Evolutionary conservation across 2,329 filamentous ascomycete species (phyloP).

Genomic region (Polytolypa hystricis): DNA sequence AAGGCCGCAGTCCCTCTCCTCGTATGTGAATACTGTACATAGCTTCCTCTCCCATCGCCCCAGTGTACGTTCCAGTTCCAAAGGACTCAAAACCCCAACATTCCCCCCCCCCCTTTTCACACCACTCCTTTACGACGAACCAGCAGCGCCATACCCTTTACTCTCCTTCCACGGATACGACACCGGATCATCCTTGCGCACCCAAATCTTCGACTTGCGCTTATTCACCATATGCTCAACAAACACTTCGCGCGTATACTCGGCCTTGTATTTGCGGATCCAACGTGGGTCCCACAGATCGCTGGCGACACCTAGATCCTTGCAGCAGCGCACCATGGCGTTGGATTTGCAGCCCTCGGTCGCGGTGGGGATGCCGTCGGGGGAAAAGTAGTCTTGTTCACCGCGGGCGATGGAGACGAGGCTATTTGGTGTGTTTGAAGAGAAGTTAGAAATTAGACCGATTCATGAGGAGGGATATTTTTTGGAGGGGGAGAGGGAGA

Average conservation of each 20-base stretch:
- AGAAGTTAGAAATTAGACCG: background rate
- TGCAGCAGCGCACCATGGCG: conserved; percentile 95
- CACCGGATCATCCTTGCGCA: conserved; percentile 70
- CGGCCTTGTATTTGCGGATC: conserved; percentile 69
- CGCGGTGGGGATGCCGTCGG: conserved; percentile 83
- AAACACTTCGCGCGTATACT: conserved; percentile 68
- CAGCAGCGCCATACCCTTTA: background rate
- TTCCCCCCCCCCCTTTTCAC: no score
- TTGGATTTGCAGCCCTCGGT: conserved; percentile 97
- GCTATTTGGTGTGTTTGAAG: conserved; percentile 45
- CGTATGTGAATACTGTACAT: background rate
- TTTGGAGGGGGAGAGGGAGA: background rate
- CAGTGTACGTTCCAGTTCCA: background rate
- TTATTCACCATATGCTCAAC: conserved; percentile 80
- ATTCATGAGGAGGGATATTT: background rate
- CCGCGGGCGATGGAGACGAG: conserved; percentile 86
- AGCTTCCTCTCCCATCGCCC: background rate
- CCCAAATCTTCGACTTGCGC: conserved; percentile 79
- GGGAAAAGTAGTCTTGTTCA: conserved; percentile 85
- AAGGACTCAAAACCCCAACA: background rate
- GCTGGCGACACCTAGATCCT: conserved; percentile 86
- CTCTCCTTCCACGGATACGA: conserved; percentile 50
- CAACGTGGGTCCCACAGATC: conserved; percentile 95
- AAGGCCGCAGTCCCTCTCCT: no score
- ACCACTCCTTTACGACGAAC: no score